phyloP scores from a whole-genome alignment of 176 grass and related monocot species.

The Oryza officinalis region DNA sequence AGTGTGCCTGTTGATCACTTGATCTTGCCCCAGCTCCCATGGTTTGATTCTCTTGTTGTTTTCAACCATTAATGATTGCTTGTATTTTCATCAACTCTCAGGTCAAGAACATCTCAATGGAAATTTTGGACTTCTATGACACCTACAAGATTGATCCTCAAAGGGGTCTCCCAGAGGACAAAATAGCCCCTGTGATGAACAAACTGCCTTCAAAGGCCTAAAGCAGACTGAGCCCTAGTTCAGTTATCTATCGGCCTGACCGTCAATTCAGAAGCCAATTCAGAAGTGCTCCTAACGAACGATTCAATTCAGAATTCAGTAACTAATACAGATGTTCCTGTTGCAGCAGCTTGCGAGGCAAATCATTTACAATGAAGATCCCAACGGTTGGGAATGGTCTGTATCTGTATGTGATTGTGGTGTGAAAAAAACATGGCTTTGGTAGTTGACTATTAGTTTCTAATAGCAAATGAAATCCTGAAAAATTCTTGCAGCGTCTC shows the following conservation, averaged over 20 bases:
- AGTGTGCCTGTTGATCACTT: not conserved
- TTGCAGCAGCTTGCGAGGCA: not conserved
- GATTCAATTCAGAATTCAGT: no score
- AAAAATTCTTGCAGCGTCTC: not conserved
- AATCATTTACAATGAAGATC: not conserved
- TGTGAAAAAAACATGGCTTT: not conserved
- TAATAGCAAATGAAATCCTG: not conserved
- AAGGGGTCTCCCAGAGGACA: slow-evolving; percentile 67
- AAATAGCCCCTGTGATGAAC: slow-evolving; percentile 76
- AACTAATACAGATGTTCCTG: not conserved
- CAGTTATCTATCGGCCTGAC: not conserved
- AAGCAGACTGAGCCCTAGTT: not conserved
- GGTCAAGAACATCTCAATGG: slow-evolving; percentile 94
- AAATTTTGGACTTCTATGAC: slow-evolving; percentile 92
- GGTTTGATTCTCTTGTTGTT: not conserved
- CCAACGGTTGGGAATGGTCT: not conserved
- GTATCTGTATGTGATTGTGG: not conserved
- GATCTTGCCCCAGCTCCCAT: not conserved
- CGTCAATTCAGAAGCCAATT: not conserved
- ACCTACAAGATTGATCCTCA: slow-evolving; percentile 65
- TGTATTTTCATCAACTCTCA: slow-evolving; percentile 12
- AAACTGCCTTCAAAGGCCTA: slow-evolving; percentile 65
- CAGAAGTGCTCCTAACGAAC: not conserved
- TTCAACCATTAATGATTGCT: not conserved
- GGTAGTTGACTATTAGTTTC: not conserved